A percentile compares a stretch with the other conserved stretches of the same genome.
Conservation (phyloP, 306 rosid genomes). For the Parietaria judaica region DNA sequence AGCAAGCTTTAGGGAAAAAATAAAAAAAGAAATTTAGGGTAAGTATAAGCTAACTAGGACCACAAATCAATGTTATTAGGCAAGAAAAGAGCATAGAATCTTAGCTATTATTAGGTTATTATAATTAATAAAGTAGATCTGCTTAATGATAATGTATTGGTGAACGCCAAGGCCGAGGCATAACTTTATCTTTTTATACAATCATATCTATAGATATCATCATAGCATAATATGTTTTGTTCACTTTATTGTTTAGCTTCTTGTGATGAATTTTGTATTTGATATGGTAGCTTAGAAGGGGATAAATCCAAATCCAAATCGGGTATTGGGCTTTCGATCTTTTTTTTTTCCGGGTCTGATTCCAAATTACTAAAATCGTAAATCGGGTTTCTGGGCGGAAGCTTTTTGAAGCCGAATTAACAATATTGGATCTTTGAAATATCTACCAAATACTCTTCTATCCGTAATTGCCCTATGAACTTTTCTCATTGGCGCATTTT, state of each 20-base stretch:
- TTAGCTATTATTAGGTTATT: neutral
- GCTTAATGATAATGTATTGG: neutral
- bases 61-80: slow-evolving; percentile 2
- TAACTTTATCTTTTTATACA: neutral
- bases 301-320: too few species aligned
- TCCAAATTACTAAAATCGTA: too few species aligned
- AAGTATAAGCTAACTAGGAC: neutral
- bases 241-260: neutral
- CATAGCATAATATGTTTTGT: neutral
- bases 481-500: too few species aligned
- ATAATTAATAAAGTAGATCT: slow-evolving; percentile 4
- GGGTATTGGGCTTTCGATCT: too few species aligned
- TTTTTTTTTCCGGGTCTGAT: too few species aligned
- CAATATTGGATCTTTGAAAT: too few species aligned
- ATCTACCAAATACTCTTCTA: too few species aligned
- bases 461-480: too few species aligned
- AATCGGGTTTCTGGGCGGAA: too few species aligned
- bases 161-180: neutral
- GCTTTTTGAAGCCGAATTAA: too few species aligned
- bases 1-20: slow-evolving; percentile 57
- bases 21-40: slow-evolving; percentile 2
- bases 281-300: neutral
- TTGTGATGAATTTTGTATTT: neutral
- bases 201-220: too few species aligned
- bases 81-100: slow-evolving; percentile 13